Evolutionary conservation across 2,329 filamentous ascomycete species (phyloP), one percentile per base, ranked within the genome.

Genomic region (Tolypocladium pustulatum): DNA sequence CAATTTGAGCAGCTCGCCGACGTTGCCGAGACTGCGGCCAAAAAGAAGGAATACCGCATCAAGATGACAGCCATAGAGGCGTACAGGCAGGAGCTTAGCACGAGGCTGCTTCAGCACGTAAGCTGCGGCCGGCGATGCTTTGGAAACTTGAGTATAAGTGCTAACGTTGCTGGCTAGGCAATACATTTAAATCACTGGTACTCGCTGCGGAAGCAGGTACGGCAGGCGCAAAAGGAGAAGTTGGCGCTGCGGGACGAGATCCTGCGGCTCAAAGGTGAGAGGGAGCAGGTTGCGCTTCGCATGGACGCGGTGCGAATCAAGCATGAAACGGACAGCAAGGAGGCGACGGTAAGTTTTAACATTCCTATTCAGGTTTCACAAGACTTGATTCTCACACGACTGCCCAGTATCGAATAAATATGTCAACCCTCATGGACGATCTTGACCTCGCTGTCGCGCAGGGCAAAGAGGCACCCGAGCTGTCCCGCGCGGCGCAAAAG

Each of bases 301-400:
- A 86, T 85, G 76, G 85, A 88, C 62, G 81, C 82, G 9, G 74
- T 86, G n/a, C 76, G 85, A 52, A 77, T 78, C 40, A 80, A 78
- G 63, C 83, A 87, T 59, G 83, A 86, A 61, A 76, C 72, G 3
- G 79, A 82, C 34, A 80, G 74, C 56, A 77, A 76, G 61, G 74
- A 79, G 59, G 76, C 79, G 57, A 71, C 80, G 69, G 83, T 83
- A 69, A 62, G 77, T 69, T 40, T 27, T 17, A 17, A 13, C 10
- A 25, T 13, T 30, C 36, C 12, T 32, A 37, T 10, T 20, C 5
- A 10, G 3, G 7, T 2, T n/a, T n/a, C 12, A 2, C 17, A 34
- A 20, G 30, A 7, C 17, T 32, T 27, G 30, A 20, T 34, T 52
- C 30, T 52, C n/a, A 52, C 5, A 32, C 9, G 20, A 34, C 30